Base-by-base conservation (phyloP, 441 rosid genomes). In the Viola pubescens region DNA sequence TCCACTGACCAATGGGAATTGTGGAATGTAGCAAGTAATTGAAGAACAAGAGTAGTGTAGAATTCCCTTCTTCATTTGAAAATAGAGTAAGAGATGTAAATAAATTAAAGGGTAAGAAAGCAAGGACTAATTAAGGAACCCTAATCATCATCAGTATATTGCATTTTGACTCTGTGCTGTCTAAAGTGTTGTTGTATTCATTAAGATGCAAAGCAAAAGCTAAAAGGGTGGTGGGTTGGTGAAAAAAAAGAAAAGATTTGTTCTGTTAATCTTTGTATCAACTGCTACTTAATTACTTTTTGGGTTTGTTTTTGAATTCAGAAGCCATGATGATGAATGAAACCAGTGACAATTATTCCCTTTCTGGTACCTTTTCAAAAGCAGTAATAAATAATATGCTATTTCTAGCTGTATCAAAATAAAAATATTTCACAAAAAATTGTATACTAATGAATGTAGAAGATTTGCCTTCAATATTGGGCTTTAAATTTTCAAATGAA, bases 121-220 rank as follows among this genome's bases (percentile, higher is more conserved):
- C 38, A 56, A 14, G 11, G 58, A n/a, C n/a, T n/a, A n/a, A n/a
- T 34, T 34, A 52, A 16, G 56, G 58, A 58, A 70, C 55, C 56
- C 55, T 74, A 45, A 69, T 70, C 58, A 63, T 67, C 53, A 73
- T 9, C 3, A 46, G 2, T 26, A 46, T 46, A 12, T 8, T 46
- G 3, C 6, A 46, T 46, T 74, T 75, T 77, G 82, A 77, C 80
- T 69, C 43, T 47, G 52, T 79, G 79, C 65, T 70, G 73, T 59
- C 50, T 71, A 78, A 85, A 82, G 82, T 66, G 49, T 3, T 44
- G 76, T 5, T 59, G 58, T 8, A 46, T 46, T 46, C 73, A 80
- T 78, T 70, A 69, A 73, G 77, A 69, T 73, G 79, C 73, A 78
- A 80, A 78, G 81, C 60, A 55, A 76, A 77, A 79, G 78, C 48